Conservation (phyloP, 148 eudicot species). For the Cornus florida region DNA sequence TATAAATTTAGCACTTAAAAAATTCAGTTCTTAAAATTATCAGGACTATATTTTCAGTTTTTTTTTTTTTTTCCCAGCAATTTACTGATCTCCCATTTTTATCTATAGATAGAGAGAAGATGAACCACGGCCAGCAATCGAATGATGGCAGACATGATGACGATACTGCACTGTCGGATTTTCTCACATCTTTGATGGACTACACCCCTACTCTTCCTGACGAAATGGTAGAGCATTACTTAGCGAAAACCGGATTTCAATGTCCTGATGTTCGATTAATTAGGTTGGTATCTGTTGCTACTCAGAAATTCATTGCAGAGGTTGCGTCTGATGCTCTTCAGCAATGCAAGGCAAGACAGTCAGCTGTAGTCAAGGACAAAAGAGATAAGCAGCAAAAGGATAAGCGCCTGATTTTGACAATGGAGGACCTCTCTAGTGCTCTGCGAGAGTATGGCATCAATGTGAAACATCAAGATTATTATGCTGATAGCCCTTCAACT, state of each 20-base stretch:
- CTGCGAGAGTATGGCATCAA: constrained; percentile 90
- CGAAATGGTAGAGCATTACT: constrained; percentile 91
- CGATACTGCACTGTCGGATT: constrained; percentile 69
- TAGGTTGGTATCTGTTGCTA: constrained; percentile 89
- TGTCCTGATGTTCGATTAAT: constrained; percentile 89
- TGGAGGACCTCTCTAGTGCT: constrained; percentile 93
- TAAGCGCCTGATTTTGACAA: constrained; percentile 79
- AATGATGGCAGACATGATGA: constrained; percentile 62
- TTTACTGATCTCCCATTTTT: no score
- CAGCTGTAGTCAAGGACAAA: constrained; percentile 78
- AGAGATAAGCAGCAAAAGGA: constrained; percentile 94
- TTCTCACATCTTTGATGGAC: constrained; percentile 81
- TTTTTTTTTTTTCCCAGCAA: no score
- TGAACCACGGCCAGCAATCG: constrained; percentile 47
- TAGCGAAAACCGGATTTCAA: constrained; percentile 85
- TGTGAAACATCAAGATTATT: constrained; percentile 88
- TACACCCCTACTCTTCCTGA: constrained; percentile 92
- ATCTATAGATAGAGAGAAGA: constrained; percentile 19
- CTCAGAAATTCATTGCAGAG: constrained; percentile 89
- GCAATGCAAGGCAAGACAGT: constrained; percentile 96
- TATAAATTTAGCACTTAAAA: no score
- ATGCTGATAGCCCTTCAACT: constrained; percentile 78
- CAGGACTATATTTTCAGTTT: no score
- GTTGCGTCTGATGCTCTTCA: constrained; percentile 91
- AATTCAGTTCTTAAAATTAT: no score